Conservation (phyloP, 2,329 filamentous ascomycete species). For the Ilyonectria mors-panacis region DNA sequence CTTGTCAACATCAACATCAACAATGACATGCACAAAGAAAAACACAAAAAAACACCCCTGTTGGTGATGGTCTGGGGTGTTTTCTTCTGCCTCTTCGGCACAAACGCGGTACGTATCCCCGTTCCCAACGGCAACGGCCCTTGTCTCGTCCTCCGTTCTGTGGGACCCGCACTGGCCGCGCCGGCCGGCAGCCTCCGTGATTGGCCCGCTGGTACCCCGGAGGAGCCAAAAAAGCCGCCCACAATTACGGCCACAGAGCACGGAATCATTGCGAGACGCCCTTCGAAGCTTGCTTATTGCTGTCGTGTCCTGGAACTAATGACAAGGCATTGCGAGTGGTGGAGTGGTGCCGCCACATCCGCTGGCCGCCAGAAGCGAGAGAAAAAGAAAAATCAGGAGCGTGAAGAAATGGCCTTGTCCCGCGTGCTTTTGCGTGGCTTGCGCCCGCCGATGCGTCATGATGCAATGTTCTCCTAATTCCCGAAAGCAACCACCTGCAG, state of each 20-base stretch:
- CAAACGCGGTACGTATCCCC: not conserved
- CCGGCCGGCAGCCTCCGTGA: conserved; percentile 44
- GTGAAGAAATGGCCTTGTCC: conserved; percentile 5
- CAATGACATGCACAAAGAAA: not conserved
- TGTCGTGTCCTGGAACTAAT: not conserved
- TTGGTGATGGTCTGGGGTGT: conserved; percentile 6
- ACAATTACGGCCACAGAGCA: conserved; percentile 17
- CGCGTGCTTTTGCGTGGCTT: not conserved
- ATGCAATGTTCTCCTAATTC: conserved; percentile 4
- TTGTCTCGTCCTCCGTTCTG: conserved; percentile 28
- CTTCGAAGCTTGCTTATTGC: not conserved
- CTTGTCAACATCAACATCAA: conserved; percentile 19
- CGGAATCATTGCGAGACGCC: conserved; percentile 5
- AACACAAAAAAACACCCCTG: not conserved
- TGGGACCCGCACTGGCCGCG: conserved; percentile 33
- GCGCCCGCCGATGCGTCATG: conserved; percentile 4
- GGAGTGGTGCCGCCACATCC: conserved; percentile 6
- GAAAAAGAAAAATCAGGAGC: not conserved
- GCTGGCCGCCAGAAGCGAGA: not conserved
- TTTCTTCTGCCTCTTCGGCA: not conserved
- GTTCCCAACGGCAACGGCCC: conserved; percentile 33
- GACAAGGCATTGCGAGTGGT: conserved; percentile 15
- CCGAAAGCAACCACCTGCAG: conserved; percentile 7
- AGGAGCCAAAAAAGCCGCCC: conserved; percentile 17
- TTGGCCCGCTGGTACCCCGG: conserved; percentile 39